Evolutionary conservation across 208 protist species (phyloP).

Genomic region (Leishmania arabica): DNA sequence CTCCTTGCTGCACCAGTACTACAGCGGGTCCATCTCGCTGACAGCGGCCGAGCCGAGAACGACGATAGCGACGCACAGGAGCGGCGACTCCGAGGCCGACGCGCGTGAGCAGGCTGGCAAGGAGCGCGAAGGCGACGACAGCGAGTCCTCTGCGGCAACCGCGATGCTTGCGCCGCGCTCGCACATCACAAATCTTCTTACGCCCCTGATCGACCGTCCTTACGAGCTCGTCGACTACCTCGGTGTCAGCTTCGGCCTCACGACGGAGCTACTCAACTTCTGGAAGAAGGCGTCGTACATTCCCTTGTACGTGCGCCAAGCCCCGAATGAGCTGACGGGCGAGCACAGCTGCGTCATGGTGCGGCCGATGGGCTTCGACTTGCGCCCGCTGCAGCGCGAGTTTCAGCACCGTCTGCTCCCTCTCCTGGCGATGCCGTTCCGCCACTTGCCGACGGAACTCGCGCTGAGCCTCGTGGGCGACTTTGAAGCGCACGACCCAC

Average conservation of each 20-base stretch:
- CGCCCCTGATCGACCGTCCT: constrained; percentile 79
- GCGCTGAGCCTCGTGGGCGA: constrained; percentile 86
- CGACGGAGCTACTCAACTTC: constrained; percentile 96
- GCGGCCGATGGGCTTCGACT: constrained; percentile 67
- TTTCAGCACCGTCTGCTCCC: constrained; percentile 93
- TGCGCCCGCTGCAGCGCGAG: constrained; percentile 74
- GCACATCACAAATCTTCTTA: constrained; percentile 82
- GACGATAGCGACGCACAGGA: background rate
- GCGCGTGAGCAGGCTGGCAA: background rate
- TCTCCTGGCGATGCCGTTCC: constrained; percentile 94
- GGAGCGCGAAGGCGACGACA: constrained; percentile 12
- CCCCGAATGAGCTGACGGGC: constrained; percentile 97
- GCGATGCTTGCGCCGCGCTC: constrained; percentile 37
- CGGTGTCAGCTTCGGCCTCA: constrained; percentile 98
- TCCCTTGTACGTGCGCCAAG: constrained; percentile 93
- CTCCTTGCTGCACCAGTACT: constrained; percentile 94
- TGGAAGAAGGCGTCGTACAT: constrained; percentile 93
- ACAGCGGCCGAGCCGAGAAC: constrained; percentile 13
- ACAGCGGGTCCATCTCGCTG: constrained; percentile 89
- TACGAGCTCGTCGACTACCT: constrained; percentile 97
- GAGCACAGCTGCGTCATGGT: constrained; percentile 99
- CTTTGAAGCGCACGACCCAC: constrained; percentile 52
- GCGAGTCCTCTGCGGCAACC: constrained; percentile 16
- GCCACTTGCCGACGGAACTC: constrained; percentile 80
- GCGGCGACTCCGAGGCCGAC: background rate